Evolutionary conservation across 345 rosid species (phyloP).

Genomic region (Eucalyptus fibrosa): DNA sequence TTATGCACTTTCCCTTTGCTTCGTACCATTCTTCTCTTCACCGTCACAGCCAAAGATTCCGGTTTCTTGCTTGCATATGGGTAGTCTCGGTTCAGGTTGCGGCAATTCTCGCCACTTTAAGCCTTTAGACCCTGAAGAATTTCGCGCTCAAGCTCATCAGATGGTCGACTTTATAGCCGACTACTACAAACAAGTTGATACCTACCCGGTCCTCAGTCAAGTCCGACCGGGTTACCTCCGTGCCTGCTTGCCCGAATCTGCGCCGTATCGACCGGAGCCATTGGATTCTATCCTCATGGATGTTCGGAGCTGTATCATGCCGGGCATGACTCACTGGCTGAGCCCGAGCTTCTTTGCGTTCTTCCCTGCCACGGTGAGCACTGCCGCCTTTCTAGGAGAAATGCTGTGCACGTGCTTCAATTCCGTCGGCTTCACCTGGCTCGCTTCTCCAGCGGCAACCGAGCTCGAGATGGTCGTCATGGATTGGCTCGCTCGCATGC

Average conservation of each 20-base stretch:
- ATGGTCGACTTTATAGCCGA: slow-evolving; percentile 45
- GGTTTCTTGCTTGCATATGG: neutral
- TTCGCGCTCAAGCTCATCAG: slow-evolving; percentile 18
- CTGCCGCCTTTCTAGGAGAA: slow-evolving; percentile 23
- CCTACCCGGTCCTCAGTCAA: slow-evolving; percentile 33
- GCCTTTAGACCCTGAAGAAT: slow-evolving; percentile 20
- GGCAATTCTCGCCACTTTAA: slow-evolving; percentile 1
- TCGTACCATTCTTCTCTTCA: neutral
- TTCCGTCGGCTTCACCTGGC: slow-evolving; percentile 29
- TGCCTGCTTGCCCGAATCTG: neutral
- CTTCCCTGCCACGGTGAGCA: slow-evolving; percentile 15
- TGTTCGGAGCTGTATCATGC: slow-evolving; percentile 14
- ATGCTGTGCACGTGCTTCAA: slow-evolving; percentile 28
- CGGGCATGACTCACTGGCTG: slow-evolving; percentile 36
- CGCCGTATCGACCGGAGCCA: slow-evolving; percentile 11
- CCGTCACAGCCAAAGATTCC: neutral
- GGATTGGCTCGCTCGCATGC: slow-evolving; percentile 28
- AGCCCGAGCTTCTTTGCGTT: slow-evolving; percentile 39
- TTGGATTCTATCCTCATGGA: slow-evolving; percentile 10
- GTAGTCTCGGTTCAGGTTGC: slow-evolving; percentile 5
- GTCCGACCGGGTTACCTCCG: slow-evolving; percentile 17
- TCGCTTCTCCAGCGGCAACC: slow-evolving; percentile 25
- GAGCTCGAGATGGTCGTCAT: slow-evolving; percentile 31
- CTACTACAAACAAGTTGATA: slow-evolving; percentile 22
- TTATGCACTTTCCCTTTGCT: neutral